Evolutionary conservation across 352 stramenopile species (phyloP).

Genomic region (Pythium volutum): DNA sequence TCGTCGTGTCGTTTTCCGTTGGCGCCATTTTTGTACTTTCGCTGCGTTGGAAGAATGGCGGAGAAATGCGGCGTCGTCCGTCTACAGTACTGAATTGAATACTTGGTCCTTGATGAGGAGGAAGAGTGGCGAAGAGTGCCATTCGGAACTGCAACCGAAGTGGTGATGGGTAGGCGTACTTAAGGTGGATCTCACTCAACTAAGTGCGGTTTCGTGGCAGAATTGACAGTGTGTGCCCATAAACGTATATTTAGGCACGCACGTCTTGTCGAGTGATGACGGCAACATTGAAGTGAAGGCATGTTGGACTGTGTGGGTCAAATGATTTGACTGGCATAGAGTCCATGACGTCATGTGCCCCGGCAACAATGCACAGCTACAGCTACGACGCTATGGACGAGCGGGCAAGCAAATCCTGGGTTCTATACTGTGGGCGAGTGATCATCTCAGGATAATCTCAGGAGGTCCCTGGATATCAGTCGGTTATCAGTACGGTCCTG

Average conservation of each 20-base stretch:
- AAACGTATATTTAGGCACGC: background rate
- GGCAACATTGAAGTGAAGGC: slow-evolving; percentile 14
- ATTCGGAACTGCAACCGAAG: too few relatives aligned
- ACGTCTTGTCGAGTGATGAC: slow-evolving; percentile 2
- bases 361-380: background rate
- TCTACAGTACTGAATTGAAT: slow-evolving; percentile 1
- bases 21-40: background rate
- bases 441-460: too few relatives aligned
- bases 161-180: slow-evolving; percentile 5
- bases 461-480: too few relatives aligned
- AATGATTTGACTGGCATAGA: background rate
- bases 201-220: slow-evolving; percentile 2
- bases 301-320: too few relatives aligned
- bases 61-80: background rate
- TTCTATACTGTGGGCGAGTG: too few relatives aligned
- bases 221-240: slow-evolving; percentile 1
- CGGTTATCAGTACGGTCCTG: too few relatives aligned
- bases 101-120: too few relatives aligned
- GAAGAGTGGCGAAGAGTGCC: too few relatives aligned
- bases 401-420: too few relatives aligned
- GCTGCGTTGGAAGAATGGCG: too few relatives aligned
- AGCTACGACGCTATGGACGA: too few relatives aligned
- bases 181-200: background rate
- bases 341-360: slow-evolving; percentile 14
- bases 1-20: background rate